Evolutionary conservation across 2,329 filamentous ascomycete genomes (phyloP).

Genomic region (Aspergillus versicolor): DNA sequence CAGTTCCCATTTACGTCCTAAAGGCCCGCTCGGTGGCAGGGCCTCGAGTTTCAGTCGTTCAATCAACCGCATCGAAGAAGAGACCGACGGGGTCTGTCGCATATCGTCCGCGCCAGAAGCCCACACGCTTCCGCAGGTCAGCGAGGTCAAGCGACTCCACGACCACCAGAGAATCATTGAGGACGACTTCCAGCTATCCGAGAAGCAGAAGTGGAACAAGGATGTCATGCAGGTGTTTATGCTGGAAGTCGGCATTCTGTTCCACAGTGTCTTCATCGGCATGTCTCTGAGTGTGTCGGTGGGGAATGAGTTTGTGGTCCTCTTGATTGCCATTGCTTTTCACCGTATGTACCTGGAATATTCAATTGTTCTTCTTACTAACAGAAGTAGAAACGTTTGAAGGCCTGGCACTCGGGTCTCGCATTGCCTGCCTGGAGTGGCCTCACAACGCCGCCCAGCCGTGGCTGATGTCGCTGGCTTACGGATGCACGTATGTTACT

Average conservation of each 20-base stretch:
- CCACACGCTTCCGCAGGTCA: conserved; percentile 13
- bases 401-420: conserved; percentile 34
- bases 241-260: conserved; percentile 74
- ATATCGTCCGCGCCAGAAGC: conserved; percentile 24
- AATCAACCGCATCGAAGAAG: conserved; percentile 28
- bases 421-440: conserved; percentile 34
- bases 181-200: neutral
- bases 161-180: neutral
- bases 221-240: conserved; percentile 72
- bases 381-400: conserved; percentile 33
- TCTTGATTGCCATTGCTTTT: conserved; percentile 37
- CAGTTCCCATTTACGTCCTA: conserved; percentile 24
- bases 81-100: conserved; percentile 21
- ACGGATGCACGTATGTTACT: conserved; percentile 55
- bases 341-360: conserved; percentile 29
- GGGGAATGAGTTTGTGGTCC: conserved; percentile 34
- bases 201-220: conserved; percentile 53
- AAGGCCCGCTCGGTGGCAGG: conserved; percentile 27
- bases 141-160: conserved; percentile 15
- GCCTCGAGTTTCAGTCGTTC: conserved; percentile 30
- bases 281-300: conserved; percentile 38
- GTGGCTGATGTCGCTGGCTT: conserved; percentile 76
- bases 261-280: conserved; percentile 63
- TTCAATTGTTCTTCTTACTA: neutral
- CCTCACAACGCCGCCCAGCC: conserved; percentile 34